Percentiles rank a stretch among this genome's conserved stretches.
phyloP scores from a whole-genome alignment of 441 rosid species.

The Erysimum pusillum region DNA sequence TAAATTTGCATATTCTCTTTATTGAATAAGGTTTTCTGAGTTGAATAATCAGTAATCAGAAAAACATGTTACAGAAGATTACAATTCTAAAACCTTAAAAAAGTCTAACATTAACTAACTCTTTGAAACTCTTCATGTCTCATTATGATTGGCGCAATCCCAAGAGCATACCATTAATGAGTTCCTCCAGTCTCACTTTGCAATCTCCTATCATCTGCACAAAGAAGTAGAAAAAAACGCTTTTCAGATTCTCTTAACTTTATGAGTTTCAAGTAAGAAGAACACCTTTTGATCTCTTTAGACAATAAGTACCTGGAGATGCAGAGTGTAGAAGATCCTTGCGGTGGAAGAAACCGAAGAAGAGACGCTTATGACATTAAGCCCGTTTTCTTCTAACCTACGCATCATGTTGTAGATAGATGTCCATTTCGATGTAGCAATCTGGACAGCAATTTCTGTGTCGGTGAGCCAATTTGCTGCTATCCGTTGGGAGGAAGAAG shows the following conservation, averaged over 20 bases:
- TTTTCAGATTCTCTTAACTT: conserved; percentile 11
- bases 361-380: conserved; percentile 37
- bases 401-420: conserved; percentile 41
- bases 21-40: conserved; percentile 23
- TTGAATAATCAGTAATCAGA: conserved; percentile 32
- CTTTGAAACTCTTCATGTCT: conserved; percentile 37
- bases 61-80: conserved; percentile 23
- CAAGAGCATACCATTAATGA: conserved; percentile 31
- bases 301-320: conserved; percentile 42
- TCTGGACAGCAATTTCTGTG: conserved; percentile 45
- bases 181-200: conserved; percentile 35
- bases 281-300: neutral
- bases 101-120: conserved; percentile 21
- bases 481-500: conserved; percentile 15
- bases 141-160: conserved; percentile 40
- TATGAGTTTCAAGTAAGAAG: neutral
- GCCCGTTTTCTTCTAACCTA: conserved; percentile 42
- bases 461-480: conserved; percentile 40
- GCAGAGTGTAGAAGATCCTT: conserved; percentile 40
- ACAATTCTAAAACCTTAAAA: conserved; percentile 17
- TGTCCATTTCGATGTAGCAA: conserved; percentile 26
- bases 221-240: neutral
- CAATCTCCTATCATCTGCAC: conserved; percentile 33
- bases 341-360: conserved; percentile 44
- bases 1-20: conserved; percentile 28